These are phyloP conservation scores for Myxozyma nipponensis DNA, from an alignment of 805 yeast species.

Conservation along the genomic window DNA sequence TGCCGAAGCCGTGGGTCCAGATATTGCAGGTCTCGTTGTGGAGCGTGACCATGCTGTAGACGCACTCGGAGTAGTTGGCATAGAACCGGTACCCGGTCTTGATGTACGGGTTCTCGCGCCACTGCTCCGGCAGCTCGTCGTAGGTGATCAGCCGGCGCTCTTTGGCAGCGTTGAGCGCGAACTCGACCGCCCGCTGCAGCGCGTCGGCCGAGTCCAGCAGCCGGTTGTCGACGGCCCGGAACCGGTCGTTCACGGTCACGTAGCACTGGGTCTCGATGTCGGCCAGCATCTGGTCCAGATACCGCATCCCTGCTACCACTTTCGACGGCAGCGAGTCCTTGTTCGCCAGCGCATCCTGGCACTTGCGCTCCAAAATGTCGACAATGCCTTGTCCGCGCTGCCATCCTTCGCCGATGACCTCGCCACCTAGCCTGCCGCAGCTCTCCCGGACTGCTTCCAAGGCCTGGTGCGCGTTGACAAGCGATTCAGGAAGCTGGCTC, in stretches of 20 bases:
- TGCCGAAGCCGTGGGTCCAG: slow-evolving; percentile 86
- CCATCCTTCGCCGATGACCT: slow-evolving; percentile 35
- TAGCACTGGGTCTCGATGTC: slow-evolving; percentile 36
- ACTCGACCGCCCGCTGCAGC: slow-evolving; percentile 17
- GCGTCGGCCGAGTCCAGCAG: slow-evolving; percentile 18
- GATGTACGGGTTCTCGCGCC: slow-evolving; percentile 90
- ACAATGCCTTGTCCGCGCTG: slow-evolving; percentile 37
- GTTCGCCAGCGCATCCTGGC: slow-evolving; percentile 19
- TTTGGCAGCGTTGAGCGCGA: slow-evolving; percentile 29
- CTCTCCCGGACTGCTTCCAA: slow-evolving; percentile 33
- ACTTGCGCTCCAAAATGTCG: slow-evolving; percentile 31
- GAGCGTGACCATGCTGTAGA: slow-evolving; percentile 53
- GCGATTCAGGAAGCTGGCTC: slow-evolving; percentile 34
- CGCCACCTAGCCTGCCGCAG: slow-evolving; percentile 29
- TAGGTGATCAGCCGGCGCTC: slow-evolving; percentile 56
- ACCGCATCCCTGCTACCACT: slow-evolving; percentile 33
- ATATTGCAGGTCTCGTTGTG: slow-evolving; percentile 92
- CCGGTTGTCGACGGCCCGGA: slow-evolving; percentile 5
- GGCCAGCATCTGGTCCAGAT: slow-evolving; percentile 36
- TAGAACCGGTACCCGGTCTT: slow-evolving; percentile 82
- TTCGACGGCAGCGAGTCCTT: slow-evolving; percentile 29
- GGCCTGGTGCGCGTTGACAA: slow-evolving; percentile 32
- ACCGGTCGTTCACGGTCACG: slow-evolving; percentile 15
- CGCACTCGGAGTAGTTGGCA: slow-evolving; percentile 54
- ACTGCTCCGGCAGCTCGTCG: slow-evolving; percentile 83